phyloP scores from a whole-genome alignment of 805 yeast species.

The Saccharomycopsis fodiens region DNA sequence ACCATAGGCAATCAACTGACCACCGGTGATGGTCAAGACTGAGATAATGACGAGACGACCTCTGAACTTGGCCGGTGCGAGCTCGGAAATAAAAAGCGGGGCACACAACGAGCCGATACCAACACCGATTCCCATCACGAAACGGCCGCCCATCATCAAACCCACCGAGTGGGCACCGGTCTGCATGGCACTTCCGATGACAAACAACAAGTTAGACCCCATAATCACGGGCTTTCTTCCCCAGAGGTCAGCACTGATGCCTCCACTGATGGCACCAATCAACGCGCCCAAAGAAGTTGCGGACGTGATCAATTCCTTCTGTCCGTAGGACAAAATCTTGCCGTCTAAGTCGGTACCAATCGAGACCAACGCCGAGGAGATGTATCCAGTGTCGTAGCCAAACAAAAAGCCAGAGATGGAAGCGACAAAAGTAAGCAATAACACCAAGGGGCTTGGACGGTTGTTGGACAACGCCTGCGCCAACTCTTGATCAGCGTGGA shows the following conservation, averaged over 20 bases:
- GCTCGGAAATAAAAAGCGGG: slow-evolving; percentile 84
- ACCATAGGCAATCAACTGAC: slow-evolving; percentile 90
- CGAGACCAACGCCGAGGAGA: slow-evolving; percentile 85
- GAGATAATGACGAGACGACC: slow-evolving; percentile 87
- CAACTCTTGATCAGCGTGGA: slow-evolving; percentile 4
- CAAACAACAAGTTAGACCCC: slow-evolving; percentile 73
- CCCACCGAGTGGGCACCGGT: slow-evolving; percentile 74
- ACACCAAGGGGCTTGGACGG: slow-evolving; percentile 53
- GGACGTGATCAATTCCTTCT: slow-evolving; percentile 85
- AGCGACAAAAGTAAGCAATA: slow-evolving; percentile 63
- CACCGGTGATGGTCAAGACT: slow-evolving; percentile 87
- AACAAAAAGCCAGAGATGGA: slow-evolving; percentile 95
- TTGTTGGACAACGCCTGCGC: slow-evolving; percentile 6
- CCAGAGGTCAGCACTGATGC: slow-evolving; percentile 68
- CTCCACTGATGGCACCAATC: slow-evolving; percentile 71
- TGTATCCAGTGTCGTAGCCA: slow-evolving; percentile 97
- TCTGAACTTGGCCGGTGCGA: slow-evolving; percentile 89
- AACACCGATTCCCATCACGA: slow-evolving; percentile 93
- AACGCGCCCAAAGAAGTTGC: slow-evolving; percentile 94
- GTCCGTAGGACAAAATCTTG: slow-evolving; percentile 56
- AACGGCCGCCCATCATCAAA: slow-evolving; percentile 89
- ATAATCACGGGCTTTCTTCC: slow-evolving; percentile 85
- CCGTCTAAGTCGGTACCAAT: slow-evolving; percentile 69
- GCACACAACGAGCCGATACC: slow-evolving; percentile 92
- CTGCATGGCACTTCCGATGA: slow-evolving; percentile 81